phyloP scores from a whole-genome alignment of 2,329 filamentous ascomycete species.

The Acrocalymma vagum region DNA sequence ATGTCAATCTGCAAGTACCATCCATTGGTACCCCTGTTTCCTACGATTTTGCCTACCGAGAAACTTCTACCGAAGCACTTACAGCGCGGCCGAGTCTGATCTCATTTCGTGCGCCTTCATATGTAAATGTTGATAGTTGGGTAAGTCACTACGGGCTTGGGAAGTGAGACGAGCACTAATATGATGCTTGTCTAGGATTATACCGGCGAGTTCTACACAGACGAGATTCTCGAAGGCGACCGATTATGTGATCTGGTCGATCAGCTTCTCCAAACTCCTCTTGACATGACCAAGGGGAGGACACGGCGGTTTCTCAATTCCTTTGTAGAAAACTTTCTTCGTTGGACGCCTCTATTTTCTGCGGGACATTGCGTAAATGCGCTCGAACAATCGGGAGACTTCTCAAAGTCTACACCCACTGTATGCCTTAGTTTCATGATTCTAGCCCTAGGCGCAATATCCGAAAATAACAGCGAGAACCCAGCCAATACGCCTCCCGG shows the following conservation, averaged over 20 bases:
- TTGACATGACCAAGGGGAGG: conserved; percentile 28
- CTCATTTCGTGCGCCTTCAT: conserved; percentile 29
- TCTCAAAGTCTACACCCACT: conserved; percentile 16
- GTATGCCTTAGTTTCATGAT: conserved; percentile 32
- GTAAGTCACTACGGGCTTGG: too few relatives aligned
- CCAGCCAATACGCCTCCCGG: conserved; percentile 25
- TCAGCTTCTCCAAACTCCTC: conserved; percentile 12
- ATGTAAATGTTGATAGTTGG: conserved; percentile 35
- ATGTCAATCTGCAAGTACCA: conserved; percentile 15
- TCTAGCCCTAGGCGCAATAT: conserved; percentile 31
- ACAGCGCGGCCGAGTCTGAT: conserved; percentile 32
- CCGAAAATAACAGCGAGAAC: conserved; percentile 24
- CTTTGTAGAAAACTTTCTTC: conserved; percentile 37
- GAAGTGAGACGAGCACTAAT: too few relatives aligned
- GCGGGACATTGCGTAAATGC: conserved; percentile 26
- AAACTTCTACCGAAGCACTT: conserved; percentile 32
- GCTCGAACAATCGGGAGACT: conserved; percentile 24
- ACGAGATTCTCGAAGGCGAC: conserved; percentile 34
- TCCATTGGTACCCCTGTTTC: conserved; percentile 20
- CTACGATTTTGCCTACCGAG: conserved; percentile 35
- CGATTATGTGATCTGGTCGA: conserved; percentile 33
- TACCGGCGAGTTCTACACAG: conserved; percentile 36
- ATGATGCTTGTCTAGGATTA: too few relatives aligned
- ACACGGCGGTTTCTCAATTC: conserved; percentile 31
- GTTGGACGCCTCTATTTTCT: conserved; percentile 37